phyloP scores from a whole-genome alignment of 805 yeast genomes.

The Candida dajiaensis region DNA sequence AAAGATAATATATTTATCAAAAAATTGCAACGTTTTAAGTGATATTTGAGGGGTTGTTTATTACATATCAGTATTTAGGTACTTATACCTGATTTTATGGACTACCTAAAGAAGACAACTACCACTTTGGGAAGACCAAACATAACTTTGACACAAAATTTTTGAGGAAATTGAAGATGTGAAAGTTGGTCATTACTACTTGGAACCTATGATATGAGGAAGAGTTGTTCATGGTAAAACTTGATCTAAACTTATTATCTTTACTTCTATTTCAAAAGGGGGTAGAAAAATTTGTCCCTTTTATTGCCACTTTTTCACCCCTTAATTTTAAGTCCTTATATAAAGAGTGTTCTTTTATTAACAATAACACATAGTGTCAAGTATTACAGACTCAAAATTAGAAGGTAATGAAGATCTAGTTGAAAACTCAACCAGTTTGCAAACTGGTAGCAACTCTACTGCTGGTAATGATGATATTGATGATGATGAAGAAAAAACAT shows the following conservation, averaged over 20 bases:
- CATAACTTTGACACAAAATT: not conserved
- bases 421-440: conserved; percentile 8
- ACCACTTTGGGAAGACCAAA: conserved; percentile 18
- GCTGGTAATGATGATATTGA: conserved; percentile 27
- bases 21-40: too few species aligned
- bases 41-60: too few species aligned
- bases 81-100: not conserved
- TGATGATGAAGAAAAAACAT: conserved; percentile 44
- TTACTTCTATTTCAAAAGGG: too few species aligned
- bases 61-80: too few species aligned
- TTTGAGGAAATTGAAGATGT: not conserved
- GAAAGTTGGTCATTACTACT: not conserved
- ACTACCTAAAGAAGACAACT: conserved; percentile 16
- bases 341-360: too few species aligned
- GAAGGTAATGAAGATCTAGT: conserved; percentile 20
- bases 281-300: not conserved
- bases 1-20: too few species aligned
- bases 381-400: conserved; percentile 20
- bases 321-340: too few species aligned
- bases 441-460: conserved; percentile 3
- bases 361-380: conserved; percentile 15
- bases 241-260: too few species aligned
- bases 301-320: not conserved
- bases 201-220: too few species aligned
- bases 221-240: too few species aligned